A percentile compares a stretch with the other conserved stretches of the same genome.
phyloP scores from a whole-genome alignment of 495 filamentous ascomycete species.

The Cercophora scortea region DNA sequence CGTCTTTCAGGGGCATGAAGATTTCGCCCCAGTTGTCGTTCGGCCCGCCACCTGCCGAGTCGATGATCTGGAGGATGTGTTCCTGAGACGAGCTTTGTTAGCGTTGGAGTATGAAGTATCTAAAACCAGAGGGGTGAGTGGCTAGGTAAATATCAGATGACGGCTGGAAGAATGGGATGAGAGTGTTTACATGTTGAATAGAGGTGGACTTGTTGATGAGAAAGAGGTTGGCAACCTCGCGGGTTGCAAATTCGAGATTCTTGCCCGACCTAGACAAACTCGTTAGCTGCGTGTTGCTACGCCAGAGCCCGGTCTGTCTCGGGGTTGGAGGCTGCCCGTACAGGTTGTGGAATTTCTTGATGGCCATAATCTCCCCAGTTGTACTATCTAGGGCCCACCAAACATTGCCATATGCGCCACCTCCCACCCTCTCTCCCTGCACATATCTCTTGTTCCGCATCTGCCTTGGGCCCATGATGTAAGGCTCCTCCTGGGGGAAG shows the following conservation, averaged over 20 bases:
- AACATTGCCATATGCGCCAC: constrained; percentile 24
- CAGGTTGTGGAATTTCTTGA: constrained; percentile 27
- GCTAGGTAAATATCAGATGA: no score
- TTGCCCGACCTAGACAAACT: constrained; percentile 10
- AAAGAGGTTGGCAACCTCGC: constrained; percentile 20
- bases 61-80: constrained; percentile 23
- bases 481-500: constrained; percentile 13
- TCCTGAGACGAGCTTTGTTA: constrained; percentile 7
- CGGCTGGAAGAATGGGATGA: no score
- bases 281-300: no score
- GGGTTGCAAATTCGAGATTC: constrained; percentile 19
- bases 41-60: constrained; percentile 6
- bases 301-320: no score
- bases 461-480: constrained; percentile 16
- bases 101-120: background rate
- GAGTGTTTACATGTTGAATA: constrained; percentile 18
- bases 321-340: no score
- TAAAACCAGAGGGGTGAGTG: no score
- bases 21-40: constrained; percentile 21
- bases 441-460: constrained; percentile 16
- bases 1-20: constrained; percentile 25
- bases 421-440: constrained; percentile 14
- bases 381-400: constrained; percentile 17
- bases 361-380: constrained; percentile 18
- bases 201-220: constrained; percentile 15